Conservation (phyloP, 371 early-diverging fungal species). For the Fennellomyces sp. region DNA sequence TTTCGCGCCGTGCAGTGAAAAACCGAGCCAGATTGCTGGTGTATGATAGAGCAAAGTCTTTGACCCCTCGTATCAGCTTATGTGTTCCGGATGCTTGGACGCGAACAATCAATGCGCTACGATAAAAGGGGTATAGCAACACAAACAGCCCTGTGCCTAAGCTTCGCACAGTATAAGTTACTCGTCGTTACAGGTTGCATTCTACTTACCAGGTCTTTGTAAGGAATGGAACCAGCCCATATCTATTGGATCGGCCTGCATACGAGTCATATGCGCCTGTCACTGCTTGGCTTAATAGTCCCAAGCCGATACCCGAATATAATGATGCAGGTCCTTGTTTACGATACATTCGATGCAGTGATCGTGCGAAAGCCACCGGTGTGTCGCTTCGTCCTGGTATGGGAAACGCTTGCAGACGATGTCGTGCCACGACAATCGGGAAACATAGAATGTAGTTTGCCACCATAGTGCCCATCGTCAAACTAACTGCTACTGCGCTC, state of each 20-base stretch:
- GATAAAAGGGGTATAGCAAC: conserved; percentile 57
- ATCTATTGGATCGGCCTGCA: neutral
- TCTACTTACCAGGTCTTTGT: conserved; percentile 10
- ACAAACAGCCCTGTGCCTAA: conserved; percentile 34
- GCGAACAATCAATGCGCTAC: conserved; percentile 57
- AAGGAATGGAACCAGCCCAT: neutral
- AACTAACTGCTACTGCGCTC: conserved; percentile 49
- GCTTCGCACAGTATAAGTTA: neutral
- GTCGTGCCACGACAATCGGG: conserved; percentile 60
- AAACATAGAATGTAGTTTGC: conserved; percentile 62
- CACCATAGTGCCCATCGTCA: conserved; percentile 59
- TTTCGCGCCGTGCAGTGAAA: conserved; percentile 20
- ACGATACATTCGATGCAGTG: conserved; percentile 31
- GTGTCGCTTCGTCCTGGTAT: conserved; percentile 31
- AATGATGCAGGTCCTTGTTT: conserved; percentile 49
- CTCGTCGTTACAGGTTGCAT: no score
- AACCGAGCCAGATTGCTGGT: conserved; percentile 46
- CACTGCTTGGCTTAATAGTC: conserved; percentile 57
- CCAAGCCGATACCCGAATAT: conserved; percentile 62
- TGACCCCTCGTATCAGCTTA: neutral
- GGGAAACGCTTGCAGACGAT: conserved; percentile 45
- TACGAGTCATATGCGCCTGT: conserved; percentile 57
- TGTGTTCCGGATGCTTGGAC: conserved; percentile 42
- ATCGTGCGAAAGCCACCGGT: conserved; percentile 40
- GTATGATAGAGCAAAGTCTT: conserved; percentile 45